Conservation (phyloP, 495 filamentous ascomycete genomes). For the Rhypophila decipiens region DNA sequence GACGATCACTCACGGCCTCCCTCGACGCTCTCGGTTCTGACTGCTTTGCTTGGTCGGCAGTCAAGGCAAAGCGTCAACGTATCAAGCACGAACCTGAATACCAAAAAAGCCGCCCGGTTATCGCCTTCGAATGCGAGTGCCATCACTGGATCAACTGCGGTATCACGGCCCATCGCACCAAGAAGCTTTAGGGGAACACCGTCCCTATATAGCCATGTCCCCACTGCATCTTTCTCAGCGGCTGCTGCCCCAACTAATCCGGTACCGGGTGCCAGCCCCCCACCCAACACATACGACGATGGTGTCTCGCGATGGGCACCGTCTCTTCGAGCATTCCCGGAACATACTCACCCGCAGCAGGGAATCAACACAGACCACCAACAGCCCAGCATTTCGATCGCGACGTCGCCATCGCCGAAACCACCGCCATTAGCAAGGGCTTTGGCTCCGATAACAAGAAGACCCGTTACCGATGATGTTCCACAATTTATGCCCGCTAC, state of each 20-base stretch:
- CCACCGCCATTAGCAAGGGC: too few species aligned
- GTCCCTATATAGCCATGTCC: neutral
- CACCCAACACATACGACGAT: too few species aligned
- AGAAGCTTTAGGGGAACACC: neutral
- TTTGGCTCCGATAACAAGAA: too few species aligned
- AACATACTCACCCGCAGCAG: too few species aligned
- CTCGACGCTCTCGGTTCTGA: neutral
- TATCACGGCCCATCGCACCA: neutral
- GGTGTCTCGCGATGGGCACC: neutral
- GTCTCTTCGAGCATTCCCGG: neutral
- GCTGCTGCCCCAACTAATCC: neutral
- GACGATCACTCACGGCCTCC: neutral
- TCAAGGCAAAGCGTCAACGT: neutral
- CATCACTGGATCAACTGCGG: neutral
- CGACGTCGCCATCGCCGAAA: too few species aligned
- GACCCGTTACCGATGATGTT: too few species aligned
- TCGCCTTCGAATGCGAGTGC: neutral
- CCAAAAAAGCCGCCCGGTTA: neutral
- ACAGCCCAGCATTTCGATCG: too few species aligned
- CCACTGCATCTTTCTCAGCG: neutral
- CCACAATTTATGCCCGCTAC: too few species aligned
- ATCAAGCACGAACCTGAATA: neutral
- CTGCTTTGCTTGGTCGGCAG: neutral
- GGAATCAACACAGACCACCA: too few species aligned
- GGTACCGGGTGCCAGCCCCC: neutral